These are phyloP conservation scores for Astrocystis sublimbata DNA, from an alignment of 495 filamentous ascomycete genomes.

Conservation along the genomic window DNA sequence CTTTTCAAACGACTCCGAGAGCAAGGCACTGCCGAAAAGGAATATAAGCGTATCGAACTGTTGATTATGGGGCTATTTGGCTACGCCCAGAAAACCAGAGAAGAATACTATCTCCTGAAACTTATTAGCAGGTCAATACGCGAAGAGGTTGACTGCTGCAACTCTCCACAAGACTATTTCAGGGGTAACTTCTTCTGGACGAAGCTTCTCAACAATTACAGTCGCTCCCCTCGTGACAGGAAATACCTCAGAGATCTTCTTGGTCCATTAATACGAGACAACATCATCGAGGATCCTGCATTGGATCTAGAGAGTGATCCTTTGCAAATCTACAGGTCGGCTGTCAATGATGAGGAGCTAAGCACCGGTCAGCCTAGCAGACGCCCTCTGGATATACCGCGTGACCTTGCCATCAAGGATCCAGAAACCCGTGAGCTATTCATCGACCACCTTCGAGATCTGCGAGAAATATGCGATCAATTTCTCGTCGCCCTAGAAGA, in stretches of 20 bases:
- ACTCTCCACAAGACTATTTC: constrained; percentile 77
- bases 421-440: constrained; percentile 88
- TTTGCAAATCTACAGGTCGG: constrained; percentile 92
- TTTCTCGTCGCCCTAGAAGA: constrained; percentile 82
- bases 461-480: constrained; percentile 89
- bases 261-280: constrained; percentile 78
- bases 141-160: constrained; percentile 79
- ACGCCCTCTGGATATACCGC: constrained; percentile 75
- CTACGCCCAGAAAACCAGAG: constrained; percentile 92
- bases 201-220: constrained; percentile 82
- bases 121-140: constrained; percentile 78
- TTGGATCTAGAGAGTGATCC: constrained; percentile 96
- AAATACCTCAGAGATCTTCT: constrained; percentile 87
- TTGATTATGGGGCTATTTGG: constrained; percentile 97
- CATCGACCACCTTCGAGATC: constrained; percentile 88
- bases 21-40: constrained; percentile 83
- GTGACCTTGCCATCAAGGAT: constrained; percentile 91
- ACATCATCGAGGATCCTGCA: constrained; percentile 86
- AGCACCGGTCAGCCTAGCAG: constrained; percentile 81
- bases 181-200: constrained; percentile 92
- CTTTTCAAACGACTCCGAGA: constrained; percentile 84
- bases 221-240: constrained; percentile 86
- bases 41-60: constrained; percentile 86
- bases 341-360: constrained; percentile 95
- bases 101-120: constrained; percentile 96